phyloP scores from a whole-genome alignment of 345 rosid genomes.

The Linum usitatissimum region DNA sequence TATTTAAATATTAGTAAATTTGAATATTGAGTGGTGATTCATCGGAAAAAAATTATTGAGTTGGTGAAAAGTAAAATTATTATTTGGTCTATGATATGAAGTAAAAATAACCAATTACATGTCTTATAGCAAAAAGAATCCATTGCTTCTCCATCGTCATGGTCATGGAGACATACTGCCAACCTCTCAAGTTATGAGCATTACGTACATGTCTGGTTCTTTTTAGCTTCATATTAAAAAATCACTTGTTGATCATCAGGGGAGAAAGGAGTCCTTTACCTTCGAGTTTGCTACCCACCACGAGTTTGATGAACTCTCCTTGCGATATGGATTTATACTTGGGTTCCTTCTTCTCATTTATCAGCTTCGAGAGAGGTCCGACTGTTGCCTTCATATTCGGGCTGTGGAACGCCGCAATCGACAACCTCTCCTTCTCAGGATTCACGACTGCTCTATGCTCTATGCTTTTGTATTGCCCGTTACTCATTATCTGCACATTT shows the following conservation, averaged over 20 bases:
- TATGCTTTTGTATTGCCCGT: conserved; percentile 31
- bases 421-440: conserved; percentile 21
- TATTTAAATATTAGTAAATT: too few relatives aligned
- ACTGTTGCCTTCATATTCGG: conserved; percentile 15
- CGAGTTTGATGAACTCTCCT: conserved; percentile 12
- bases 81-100: too few relatives aligned
- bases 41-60: too few relatives aligned
- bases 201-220: too few relatives aligned
- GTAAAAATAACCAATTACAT: too few relatives aligned
- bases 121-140: too few relatives aligned
- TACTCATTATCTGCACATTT: conserved; percentile 37
- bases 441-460: conserved; percentile 40
- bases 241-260: conserved; percentile 8
- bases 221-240: too few relatives aligned
- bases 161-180: too few relatives aligned
- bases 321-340: conserved; percentile 15
- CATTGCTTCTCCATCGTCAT: too few relatives aligned
- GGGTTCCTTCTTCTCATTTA: not conserved
- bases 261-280: conserved; percentile 21
- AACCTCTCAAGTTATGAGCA: too few relatives aligned
- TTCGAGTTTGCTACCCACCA: conserved; percentile 22
- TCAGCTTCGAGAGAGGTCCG: conserved; percentile 25
- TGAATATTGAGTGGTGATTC: too few relatives aligned
- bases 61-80: too few relatives aligned
- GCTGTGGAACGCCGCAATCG: conserved; percentile 30